phyloP scores from a whole-genome alignment of 1,284 basidiomycete species.

The Ceratobasidium sp. region DNA sequence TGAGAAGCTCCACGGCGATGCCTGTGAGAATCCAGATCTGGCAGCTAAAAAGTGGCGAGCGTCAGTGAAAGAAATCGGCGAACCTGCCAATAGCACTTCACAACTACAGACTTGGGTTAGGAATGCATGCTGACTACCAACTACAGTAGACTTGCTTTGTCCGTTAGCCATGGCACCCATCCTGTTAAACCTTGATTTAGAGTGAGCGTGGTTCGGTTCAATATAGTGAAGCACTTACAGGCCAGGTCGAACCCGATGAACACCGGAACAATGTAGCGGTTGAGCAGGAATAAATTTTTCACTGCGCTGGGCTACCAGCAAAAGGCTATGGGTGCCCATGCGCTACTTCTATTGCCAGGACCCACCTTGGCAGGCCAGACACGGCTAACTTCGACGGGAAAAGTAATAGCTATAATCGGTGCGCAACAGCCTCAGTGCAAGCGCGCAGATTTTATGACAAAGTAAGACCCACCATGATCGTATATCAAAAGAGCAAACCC shows the following conservation, averaged over 20 bases:
- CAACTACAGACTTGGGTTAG: constrained; percentile 30
- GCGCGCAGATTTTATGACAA: not conserved
- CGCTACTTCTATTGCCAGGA: not conserved
- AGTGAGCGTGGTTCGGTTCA: not conserved
- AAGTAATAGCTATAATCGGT: constrained; percentile 28
- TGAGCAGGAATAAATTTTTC: constrained; percentile 44
- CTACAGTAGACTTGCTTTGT: constrained; percentile 22
- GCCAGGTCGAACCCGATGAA: constrained; percentile 32
- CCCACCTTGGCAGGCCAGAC: constrained; percentile 42
- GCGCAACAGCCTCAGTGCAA: not conserved
- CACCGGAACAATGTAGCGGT: constrained; percentile 44
- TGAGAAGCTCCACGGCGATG: constrained; percentile 41
- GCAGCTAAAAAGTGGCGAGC: constrained; percentile 9
- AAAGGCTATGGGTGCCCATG: not conserved
- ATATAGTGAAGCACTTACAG: constrained; percentile 8
- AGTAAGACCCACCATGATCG: constrained; percentile 43
- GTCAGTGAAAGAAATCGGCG: not conserved
- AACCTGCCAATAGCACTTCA: not conserved
- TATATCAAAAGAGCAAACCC: constrained; percentile 43
- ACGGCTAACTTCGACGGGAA: constrained; percentile 37
- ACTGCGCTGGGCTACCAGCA: constrained; percentile 28
- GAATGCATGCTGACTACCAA: not conserved
- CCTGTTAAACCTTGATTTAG: constrained; percentile 2
- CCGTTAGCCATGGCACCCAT: constrained; percentile 28
- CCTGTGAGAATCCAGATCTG: constrained; percentile 42